Evolutionary conservation across 805 yeast genomes (phyloP).

Genomic region (Candida coleopterorum): DNA sequence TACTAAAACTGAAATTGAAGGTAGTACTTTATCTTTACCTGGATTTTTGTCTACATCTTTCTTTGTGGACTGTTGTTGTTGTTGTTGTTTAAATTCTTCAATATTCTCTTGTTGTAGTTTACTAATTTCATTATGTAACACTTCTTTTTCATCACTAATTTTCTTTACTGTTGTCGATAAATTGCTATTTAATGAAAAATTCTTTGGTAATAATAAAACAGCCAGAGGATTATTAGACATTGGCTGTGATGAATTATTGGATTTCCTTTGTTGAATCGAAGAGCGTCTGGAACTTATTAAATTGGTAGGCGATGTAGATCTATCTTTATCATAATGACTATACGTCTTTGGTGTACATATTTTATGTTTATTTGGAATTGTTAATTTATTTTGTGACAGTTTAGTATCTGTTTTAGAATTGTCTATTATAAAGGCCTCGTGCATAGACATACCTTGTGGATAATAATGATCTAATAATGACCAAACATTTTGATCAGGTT

Average conservation of each 20-base stretch:
- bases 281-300: constrained; percentile 4
- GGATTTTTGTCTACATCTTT: constrained; percentile 12
- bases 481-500: constrained; percentile 63
- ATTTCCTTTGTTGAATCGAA: constrained; percentile 25
- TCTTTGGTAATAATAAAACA: constrained; percentile 47
- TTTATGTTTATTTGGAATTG: neutral
- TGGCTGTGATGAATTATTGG: constrained; percentile 21
- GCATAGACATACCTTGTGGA: constrained; percentile 65
- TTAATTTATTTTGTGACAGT: neutral
- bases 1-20: constrained; percentile 83
- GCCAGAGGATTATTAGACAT: constrained; percentile 32
- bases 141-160: constrained; percentile 13
- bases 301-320: constrained; percentile 22
- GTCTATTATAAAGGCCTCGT: constrained; percentile 62
- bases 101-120: neutral
- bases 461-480: constrained; percentile 51
- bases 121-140: neutral
- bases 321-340: constrained; percentile 11
- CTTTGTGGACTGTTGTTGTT: no score
- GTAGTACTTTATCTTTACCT: constrained; percentile 63
- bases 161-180: constrained; percentile 15
- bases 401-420: constrained; percentile 8
- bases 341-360: neutral
- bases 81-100: neutral
- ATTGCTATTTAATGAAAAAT: constrained; percentile 29